Percentiles rank a stretch among this genome's conserved stretches.
phyloP scores from a whole-genome alignment of 768 basidiomycete species.

The Leucosporidium yakuticum region DNA sequence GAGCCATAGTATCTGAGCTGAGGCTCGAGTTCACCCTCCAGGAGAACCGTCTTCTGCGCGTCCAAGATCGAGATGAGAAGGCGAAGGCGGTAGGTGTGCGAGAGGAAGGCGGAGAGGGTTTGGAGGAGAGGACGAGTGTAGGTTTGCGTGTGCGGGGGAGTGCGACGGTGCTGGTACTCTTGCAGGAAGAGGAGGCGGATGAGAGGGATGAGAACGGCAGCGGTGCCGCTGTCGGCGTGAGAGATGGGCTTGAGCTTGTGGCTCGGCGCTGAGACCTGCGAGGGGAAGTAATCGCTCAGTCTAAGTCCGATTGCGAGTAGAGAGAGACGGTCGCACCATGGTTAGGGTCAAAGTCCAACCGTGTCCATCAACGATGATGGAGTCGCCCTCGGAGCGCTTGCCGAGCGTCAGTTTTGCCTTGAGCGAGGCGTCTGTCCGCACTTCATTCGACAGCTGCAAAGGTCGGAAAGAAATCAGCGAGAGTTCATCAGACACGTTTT shows the following conservation, averaged over 20 bases:
- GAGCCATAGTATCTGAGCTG: not conserved
- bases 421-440: not conserved
- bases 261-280: not conserved
- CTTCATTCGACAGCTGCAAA: slow-evolving; percentile 18
- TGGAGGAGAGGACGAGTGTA: slow-evolving; percentile 7
- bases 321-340: slow-evolving; percentile 1
- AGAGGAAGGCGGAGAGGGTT: slow-evolving; percentile 13
- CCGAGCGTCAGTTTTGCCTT: slow-evolving; percentile 16
- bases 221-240: not conserved
- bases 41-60: not conserved
- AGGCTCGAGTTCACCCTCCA: not conserved
- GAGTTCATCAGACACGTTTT: not conserved
- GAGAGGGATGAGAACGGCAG: slow-evolving; percentile 4
- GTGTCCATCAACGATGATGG: not conserved
- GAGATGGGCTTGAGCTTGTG: too few species aligned
- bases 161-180: slow-evolving; percentile 21
- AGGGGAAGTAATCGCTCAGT: not conserved
- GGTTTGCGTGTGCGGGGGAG: not conserved
- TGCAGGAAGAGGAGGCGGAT: slow-evolving; percentile 29
- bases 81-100: slow-evolving; percentile 10
- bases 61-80: not conserved
- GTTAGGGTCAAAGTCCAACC: slow-evolving; percentile 4
- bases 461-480: rapidly evolving
- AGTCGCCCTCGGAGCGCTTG: slow-evolving; percentile 8
- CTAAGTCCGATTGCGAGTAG: not conserved